Percentiles rank a stretch among this genome's conserved stretches.
Conservation (phyloP, 2,329 filamentous ascomycete species). For the Fusarium sambucinum region DNA sequence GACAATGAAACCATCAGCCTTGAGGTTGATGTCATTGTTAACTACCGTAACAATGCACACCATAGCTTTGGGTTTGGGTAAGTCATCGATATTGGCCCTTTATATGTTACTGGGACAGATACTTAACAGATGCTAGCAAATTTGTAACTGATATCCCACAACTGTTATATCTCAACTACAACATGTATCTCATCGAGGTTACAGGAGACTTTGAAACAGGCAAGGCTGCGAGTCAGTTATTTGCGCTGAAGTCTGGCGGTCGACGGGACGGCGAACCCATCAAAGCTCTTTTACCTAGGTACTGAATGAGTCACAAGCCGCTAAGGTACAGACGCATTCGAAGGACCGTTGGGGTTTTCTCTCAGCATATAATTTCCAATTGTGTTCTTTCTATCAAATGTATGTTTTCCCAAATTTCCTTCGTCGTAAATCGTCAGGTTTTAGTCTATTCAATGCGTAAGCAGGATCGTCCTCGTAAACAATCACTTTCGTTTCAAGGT, state of each 20-base stretch:
- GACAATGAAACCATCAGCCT: conserved; percentile 11
- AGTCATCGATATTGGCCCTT: rapidly evolving
- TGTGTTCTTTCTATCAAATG: not conserved
- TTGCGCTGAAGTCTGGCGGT: conserved; percentile 2
- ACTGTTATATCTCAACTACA: conserved; percentile 11
- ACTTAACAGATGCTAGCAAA: not conserved
- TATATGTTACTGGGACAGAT: rapidly evolving
- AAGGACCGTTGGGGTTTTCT: not conserved
- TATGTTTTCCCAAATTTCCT: not conserved
- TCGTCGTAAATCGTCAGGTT: not conserved
- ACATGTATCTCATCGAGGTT: conserved; percentile 15
- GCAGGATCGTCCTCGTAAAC: not conserved
- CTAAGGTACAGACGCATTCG: rapidly evolving
- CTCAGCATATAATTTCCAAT: rapidly evolving
- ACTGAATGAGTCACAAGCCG: not conserved
- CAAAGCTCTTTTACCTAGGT: conserved; percentile 2
- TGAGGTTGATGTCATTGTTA: conserved; percentile 9
- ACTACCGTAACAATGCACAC: conserved; percentile 26
- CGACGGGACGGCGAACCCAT: conserved; percentile 9
- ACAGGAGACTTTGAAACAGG: conserved; percentile 9
- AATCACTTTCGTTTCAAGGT: not conserved
- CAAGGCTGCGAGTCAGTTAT: not conserved
- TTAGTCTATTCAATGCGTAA: not conserved
- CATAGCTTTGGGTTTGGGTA: conserved; percentile 21
- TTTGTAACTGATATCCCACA: not conserved